These are phyloP conservation scores for Neofusicoccum sp. DNA, from an alignment of 2,329 filamentous ascomycete genomes.

Conservation along the genomic window DNA sequence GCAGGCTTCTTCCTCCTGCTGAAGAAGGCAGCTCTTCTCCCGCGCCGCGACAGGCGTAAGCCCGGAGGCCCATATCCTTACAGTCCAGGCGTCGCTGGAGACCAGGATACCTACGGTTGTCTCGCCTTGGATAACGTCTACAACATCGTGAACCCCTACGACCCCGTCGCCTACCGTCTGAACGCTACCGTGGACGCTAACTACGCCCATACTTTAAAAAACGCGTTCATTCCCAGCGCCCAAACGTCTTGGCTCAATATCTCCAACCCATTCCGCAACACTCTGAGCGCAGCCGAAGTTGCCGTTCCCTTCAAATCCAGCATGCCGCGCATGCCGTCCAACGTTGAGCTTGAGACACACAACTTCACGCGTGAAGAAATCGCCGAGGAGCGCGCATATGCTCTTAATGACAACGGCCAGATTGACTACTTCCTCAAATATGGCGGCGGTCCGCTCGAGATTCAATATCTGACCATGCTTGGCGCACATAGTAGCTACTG, in stretches of 20 bases:
- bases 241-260: slow-evolving; percentile 53
- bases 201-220: slow-evolving; percentile 76
- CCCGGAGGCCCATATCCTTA: slow-evolving; percentile 67
- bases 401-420: slow-evolving; percentile 96
- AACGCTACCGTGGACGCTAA: slow-evolving; percentile 85
- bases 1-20: slow-evolving; percentile 91
- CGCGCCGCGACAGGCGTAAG: slow-evolving; percentile 75
- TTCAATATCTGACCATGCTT: slow-evolving; percentile 97
- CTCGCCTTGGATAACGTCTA: slow-evolving; percentile 95
- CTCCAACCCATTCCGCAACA: slow-evolving; percentile 43
- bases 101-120: slow-evolving; percentile 81
- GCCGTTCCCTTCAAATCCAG: slow-evolving; percentile 35
- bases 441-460: slow-evolving; percentile 83
- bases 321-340: slow-evolving; percentile 47
- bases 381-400: slow-evolving; percentile 81
- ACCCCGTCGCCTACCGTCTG: slow-evolving; percentile 86
- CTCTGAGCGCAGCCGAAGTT: slow-evolving; percentile 29
- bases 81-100: slow-evolving; percentile 66
- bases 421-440: slow-evolving; percentile 87
- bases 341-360: slow-evolving; percentile 90
- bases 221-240: slow-evolving; percentile 76
- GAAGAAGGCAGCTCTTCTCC: slow-evolving; percentile 71
- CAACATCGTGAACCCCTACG: slow-evolving; percentile 79
- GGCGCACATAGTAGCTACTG: slow-evolving; percentile 95
- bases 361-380: slow-evolving; percentile 92